A percentile compares a stretch with the other conserved stretches of the same genome.
Evolutionary conservation across 106 monocot genomes (phyloP).

Genomic region (Hemerocallis citrina): DNA sequence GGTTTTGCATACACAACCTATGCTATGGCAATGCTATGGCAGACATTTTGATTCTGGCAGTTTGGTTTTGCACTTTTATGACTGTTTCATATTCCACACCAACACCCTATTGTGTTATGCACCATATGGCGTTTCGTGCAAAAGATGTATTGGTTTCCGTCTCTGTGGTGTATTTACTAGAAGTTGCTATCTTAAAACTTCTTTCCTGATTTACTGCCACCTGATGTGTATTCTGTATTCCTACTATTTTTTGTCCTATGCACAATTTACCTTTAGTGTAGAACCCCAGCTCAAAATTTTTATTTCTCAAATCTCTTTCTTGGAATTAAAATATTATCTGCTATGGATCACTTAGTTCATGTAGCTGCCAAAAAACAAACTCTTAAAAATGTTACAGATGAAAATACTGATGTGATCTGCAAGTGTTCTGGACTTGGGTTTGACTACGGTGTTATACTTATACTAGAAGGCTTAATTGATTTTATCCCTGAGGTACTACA

Average conservation of each 20-base stretch:
- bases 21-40: too few relatives aligned
- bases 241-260: neutral
- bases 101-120: too few relatives aligned
- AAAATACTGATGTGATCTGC: slow-evolving; percentile 88
- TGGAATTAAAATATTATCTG: neutral
- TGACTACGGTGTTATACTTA: slow-evolving; percentile 94
- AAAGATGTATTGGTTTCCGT: too few relatives aligned
- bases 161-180: too few relatives aligned
- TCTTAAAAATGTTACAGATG: slow-evolving; percentile 84
- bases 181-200: neutral
- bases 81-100: too few relatives aligned
- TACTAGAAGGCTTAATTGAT: slow-evolving; percentile 97
- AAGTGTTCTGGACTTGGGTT: slow-evolving; percentile 83
- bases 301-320: neutral
- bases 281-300: neutral
- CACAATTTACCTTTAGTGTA: neutral
- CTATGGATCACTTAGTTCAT: slow-evolving; percentile 24
- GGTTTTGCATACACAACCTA: too few relatives aligned
- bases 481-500: slow-evolving; percentile 86
- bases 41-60: too few relatives aligned
- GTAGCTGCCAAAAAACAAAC: slow-evolving; percentile 85
- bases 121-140: too few relatives aligned
- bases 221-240: neutral
- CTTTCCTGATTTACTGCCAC: neutral
- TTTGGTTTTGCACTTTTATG: too few relatives aligned